phyloP scores from a whole-genome alignment of 345 rosid genomes.

The Viola odorata region DNA sequence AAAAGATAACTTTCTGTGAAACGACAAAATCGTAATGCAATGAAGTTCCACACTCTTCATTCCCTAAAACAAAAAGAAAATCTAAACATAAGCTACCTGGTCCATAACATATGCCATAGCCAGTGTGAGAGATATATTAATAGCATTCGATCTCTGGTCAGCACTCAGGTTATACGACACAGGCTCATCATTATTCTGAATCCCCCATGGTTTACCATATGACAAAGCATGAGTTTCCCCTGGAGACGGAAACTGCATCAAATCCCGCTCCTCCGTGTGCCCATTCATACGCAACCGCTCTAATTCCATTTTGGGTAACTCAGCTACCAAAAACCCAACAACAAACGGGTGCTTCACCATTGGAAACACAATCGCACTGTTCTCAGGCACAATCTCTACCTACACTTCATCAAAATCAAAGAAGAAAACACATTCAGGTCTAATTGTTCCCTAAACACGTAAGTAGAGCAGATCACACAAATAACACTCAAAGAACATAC shows the following conservation, averaged over 20 bases:
- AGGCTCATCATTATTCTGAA: conserved; percentile 29
- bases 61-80: not conserved
- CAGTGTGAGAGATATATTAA: conserved; percentile 58
- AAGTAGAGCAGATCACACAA: too few relatives aligned
- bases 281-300: conserved; percentile 10
- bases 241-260: conserved; percentile 32
- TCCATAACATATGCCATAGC: conserved; percentile 98
- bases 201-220: conserved; percentile 25
- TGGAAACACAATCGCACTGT: conserved; percentile 75
- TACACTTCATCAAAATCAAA: conserved; percentile 18
- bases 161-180: conserved; percentile 34
- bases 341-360: conserved; percentile 93
- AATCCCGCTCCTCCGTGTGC: conserved; percentile 20
- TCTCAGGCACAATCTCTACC: conserved; percentile 58
- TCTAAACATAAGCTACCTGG: conserved; percentile 44
- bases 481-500: conserved; percentile 23
- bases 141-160: conserved; percentile 69
- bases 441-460: too few relatives aligned
- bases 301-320: conserved; percentile 39
- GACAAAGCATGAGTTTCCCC: conserved; percentile 55
- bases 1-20: too few relatives aligned
- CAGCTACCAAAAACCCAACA: conserved; percentile 93
- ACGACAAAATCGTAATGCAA: too few relatives aligned
- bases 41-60: too few relatives aligned
- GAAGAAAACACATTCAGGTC: conserved; percentile 5